Conservation (phyloP, 768 basidiomycete species). For the Clavaria fumosa region DNA sequence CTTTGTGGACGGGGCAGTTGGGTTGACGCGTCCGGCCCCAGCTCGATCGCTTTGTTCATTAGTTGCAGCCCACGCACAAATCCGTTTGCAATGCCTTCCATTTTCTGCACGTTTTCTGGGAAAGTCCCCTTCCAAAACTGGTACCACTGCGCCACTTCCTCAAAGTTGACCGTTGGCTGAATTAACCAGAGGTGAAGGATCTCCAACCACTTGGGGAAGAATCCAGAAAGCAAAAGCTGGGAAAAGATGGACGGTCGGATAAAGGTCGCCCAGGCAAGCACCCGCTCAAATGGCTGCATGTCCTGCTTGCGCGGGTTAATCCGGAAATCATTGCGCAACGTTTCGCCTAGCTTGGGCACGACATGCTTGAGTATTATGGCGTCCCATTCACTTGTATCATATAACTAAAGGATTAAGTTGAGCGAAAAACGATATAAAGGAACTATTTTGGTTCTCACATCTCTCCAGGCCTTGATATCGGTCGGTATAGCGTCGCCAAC, state of each 20-base stretch:
- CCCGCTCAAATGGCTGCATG: constrained; percentile 63
- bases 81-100: constrained; percentile 55
- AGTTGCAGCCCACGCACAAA: constrained; percentile 82
- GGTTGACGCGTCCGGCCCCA: constrained; percentile 63
- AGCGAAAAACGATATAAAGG: neutral
- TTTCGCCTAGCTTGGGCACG: constrained; percentile 77
- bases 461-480: constrained; percentile 72
- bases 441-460: too few species aligned
- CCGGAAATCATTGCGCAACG: constrained; percentile 71
- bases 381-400: constrained; percentile 77
- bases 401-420: constrained; percentile 34
- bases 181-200: constrained; percentile 85
- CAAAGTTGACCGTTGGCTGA: constrained; percentile 77
- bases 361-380: constrained; percentile 78
- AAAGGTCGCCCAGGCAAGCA: constrained; percentile 62
- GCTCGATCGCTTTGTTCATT: constrained; percentile 86
- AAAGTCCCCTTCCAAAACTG: constrained; percentile 76
- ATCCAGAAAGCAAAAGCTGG: constrained; percentile 77
- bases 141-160: constrained; percentile 91
- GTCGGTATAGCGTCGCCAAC: constrained; percentile 55
- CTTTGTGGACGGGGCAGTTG: constrained; percentile 50
- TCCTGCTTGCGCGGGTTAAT: constrained; percentile 87
- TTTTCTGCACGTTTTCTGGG: constrained; percentile 48
- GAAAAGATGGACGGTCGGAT: constrained; percentile 65
- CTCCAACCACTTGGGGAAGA: constrained; percentile 96